phyloP scores from a whole-genome alignment of 176 grass and related monocot genomes.

The Hyparrhenia diplandra region DNA sequence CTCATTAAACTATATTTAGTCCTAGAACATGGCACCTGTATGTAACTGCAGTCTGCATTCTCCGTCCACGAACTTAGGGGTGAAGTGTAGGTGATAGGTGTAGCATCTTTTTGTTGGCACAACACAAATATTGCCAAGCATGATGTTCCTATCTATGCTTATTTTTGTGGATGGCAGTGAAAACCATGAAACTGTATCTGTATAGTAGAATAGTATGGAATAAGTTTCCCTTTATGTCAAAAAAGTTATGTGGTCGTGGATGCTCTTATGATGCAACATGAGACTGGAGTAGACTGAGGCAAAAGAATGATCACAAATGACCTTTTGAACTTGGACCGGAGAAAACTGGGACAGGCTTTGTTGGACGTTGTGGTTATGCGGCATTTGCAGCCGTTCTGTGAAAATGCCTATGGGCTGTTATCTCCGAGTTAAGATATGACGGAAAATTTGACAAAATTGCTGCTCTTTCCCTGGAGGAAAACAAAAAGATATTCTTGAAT shows the following conservation, averaged over 20 bases:
- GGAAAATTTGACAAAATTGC: not conserved
- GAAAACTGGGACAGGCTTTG: slow-evolving; percentile 4
- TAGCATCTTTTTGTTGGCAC: slow-evolving; percentile 38
- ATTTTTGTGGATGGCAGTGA: slow-evolving; percentile 28
- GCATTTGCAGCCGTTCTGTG: not conserved
- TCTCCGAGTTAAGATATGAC: not conserved
- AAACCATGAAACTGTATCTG: slow-evolving; percentile 11
- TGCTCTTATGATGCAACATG: not conserved
- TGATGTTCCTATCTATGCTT: slow-evolving; percentile 23
- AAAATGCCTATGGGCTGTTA: not conserved
- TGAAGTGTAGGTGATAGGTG: slow-evolving; percentile 13
- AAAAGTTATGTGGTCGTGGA: not conserved
- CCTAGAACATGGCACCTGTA: slow-evolving; percentile 27
- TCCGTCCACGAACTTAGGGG: not conserved
- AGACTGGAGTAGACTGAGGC: slow-evolving; percentile 4
- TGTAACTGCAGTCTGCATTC: slow-evolving; percentile 34
- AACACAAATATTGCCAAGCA: slow-evolving; percentile 24
- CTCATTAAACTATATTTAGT: slow-evolving; percentile 13
- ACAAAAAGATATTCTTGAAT: not conserved
- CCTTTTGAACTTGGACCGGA: slow-evolving; percentile 23
- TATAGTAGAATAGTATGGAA: slow-evolving; percentile 27
- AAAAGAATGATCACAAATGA: not conserved
- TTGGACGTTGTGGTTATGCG: not conserved
- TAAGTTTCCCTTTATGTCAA: slow-evolving; percentile 26
- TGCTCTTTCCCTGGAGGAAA: not conserved